Evolutionary conservation across 768 basidiomycete species (phyloP).

Genomic region (Lyophyllum shimeji): DNA sequence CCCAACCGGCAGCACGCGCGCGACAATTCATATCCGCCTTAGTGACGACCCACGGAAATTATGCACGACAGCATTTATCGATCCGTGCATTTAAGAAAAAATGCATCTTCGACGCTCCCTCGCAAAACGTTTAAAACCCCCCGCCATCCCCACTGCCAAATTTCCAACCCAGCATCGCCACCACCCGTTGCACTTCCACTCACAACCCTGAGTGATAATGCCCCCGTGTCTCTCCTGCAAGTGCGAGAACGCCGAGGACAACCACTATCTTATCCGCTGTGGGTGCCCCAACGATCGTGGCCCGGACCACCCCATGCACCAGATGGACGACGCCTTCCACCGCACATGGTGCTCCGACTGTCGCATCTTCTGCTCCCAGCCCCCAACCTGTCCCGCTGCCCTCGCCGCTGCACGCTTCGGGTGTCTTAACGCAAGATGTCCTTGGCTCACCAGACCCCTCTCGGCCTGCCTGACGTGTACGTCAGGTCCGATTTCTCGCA

Average conservation of each 20-base stretch:
- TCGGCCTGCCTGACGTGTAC: slow-evolving; percentile 16
- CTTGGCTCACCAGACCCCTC: slow-evolving; percentile 11
- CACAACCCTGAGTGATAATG: slow-evolving; percentile 1
- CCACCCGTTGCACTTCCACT: background rate
- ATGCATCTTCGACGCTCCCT: slow-evolving; percentile 7
- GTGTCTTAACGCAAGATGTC: slow-evolving; percentile 12
- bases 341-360: slow-evolving; percentile 32
- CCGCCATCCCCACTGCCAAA: background rate
- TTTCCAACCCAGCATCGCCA: background rate
- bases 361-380: slow-evolving; percentile 25
- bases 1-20: slow-evolving; percentile 9
- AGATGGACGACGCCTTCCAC: slow-evolving; percentile 33
- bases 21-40: slow-evolving; percentile 18
- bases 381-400: slow-evolving; percentile 21
- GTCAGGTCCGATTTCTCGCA: background rate
- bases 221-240: slow-evolving; percentile 12
- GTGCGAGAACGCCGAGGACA: slow-evolving; percentile 19
- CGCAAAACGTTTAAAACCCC: slow-evolving; percentile 10
- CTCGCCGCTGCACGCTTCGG: slow-evolving; percentile 13
- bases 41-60: slow-evolving; percentile 10
- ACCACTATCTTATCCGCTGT: slow-evolving; percentile 32
- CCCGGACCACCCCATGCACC: slow-evolving; percentile 27
- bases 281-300: slow-evolving; percentile 30
- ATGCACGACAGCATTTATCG: slow-evolving; percentile 1
- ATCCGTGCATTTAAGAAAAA: slow-evolving; percentile 2